These are phyloP conservation scores for Cryptosporidium tyzzeri DNA, from an alignment of 169 alveolate species.

Conservation along the genomic window DNA sequence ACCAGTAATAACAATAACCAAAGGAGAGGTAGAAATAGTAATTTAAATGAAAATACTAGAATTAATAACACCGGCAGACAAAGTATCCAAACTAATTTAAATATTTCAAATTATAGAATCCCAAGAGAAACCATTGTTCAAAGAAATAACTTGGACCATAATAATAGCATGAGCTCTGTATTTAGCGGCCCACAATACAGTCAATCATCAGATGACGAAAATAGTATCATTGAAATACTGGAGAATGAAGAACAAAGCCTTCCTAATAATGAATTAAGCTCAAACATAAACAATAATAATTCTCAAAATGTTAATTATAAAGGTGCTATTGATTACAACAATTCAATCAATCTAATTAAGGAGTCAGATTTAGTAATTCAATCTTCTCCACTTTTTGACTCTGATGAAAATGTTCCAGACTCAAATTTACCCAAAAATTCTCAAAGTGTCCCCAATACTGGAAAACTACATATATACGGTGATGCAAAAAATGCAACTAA, in stretches of 20 bases:
- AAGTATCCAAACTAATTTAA: slow-evolving; percentile 14
- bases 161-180: background rate
- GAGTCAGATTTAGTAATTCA: background rate
- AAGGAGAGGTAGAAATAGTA: background rate
- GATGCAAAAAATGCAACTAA: background rate
- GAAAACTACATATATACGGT: slow-evolving; percentile 53
- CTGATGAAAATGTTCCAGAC: slow-evolving; percentile 12
- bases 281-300: background rate
- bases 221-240: slow-evolving; percentile 3
- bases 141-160: background rate
- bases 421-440: background rate
- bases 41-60: background rate
- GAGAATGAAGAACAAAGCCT: slow-evolving; percentile 20
- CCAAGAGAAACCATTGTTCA: background rate
- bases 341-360: background rate
- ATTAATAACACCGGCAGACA: slow-evolving; percentile 3
- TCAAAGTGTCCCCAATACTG: background rate
- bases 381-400: slow-evolving; percentile 29
- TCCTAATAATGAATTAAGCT: background rate
- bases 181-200: slow-evolving; percentile 60
- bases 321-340: background rate
- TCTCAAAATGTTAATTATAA: background rate
- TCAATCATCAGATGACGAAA: slow-evolving; percentile 52
- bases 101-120: slow-evolving; percentile 17
- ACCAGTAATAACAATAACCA: background rate